phyloP scores from a whole-genome alignment of 2,329 filamentous ascomycete genomes.

The Trichophyton verrucosum region DNA sequence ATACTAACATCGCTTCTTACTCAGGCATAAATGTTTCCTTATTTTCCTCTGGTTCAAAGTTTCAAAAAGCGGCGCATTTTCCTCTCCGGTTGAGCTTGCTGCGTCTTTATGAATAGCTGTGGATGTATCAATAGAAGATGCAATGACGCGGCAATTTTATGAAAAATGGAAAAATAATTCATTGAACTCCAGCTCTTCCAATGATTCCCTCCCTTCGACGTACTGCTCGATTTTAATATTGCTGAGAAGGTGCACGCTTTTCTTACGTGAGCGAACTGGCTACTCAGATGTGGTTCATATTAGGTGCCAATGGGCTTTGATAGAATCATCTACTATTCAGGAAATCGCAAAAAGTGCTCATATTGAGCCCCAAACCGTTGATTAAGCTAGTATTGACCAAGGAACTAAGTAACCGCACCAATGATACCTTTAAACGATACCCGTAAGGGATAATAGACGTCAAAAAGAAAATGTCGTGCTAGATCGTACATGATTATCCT shows the following conservation, averaged over 20 bases:
- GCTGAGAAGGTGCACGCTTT: background rate
- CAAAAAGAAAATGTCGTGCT: background rate
- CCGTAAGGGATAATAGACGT: background rate
- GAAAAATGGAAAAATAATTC: constrained; percentile 3
- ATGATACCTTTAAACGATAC: background rate
- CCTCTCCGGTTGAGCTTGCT: background rate
- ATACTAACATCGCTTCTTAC: background rate
- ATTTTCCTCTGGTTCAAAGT: background rate
- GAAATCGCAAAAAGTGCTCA: background rate
- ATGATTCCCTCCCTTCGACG: background rate
- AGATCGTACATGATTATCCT: background rate
- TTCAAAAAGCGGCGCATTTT: constrained; percentile 1
- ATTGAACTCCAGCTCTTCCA: background rate
- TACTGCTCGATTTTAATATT: background rate
- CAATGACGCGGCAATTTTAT: constrained; percentile 4
- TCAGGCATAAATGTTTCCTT: background rate
- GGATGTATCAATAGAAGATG: constrained; percentile 3
- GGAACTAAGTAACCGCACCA: background rate
- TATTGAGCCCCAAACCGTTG: background rate
- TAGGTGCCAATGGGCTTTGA: background rate
- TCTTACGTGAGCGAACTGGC: background rate
- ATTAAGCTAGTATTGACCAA: background rate
- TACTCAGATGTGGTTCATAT: background rate
- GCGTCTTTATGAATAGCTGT: constrained; percentile 4
- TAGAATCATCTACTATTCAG: background rate